Base-by-base conservation (phyloP, 2,329 filamentous ascomycete species). In the Aspergillus spinulosporus region DNA sequence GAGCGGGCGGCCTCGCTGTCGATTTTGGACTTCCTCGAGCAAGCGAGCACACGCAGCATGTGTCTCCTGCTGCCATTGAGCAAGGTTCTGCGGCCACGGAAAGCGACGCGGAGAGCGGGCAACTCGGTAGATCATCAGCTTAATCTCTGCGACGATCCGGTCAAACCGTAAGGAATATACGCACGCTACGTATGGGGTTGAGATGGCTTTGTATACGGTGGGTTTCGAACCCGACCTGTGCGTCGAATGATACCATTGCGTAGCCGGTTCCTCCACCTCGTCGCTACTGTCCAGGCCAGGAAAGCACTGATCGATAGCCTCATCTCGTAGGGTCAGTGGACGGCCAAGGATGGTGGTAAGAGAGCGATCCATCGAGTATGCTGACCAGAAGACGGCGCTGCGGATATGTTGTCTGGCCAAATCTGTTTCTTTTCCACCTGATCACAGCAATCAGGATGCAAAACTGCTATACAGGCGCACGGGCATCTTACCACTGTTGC, bases 281-380 rank as follows among this genome's bases (percentile, higher is more conserved):
- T 48, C 52, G 14, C 37, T 49, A 5, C 5, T 11, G 5, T 54
- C 36, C 12, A 54, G 37, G 2, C 52, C 44, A 3, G 52, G 52
- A 29, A 54, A 54, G n/a, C 31, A 26, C n/a, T 47, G 32, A 29
- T 54, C 44, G 8, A 48, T 32, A 32, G 52, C 44, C 31, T 54
- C 52, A 26, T 54, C 52, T 9, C 52, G 42, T 36, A 54, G 32
- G 4, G 52, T 54, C 8, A 54, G 36, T 8, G 52, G 52, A 4
- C 52, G 52, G 5, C 52, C 52, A 2, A 54, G 52, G 11, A 54
- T 54, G 11, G 52, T 54, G 6, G 52, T 54, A 7, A 54, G 52
- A 1, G 52, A 48, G 4, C 52, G 44, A 42, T 54, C 52, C 43
- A 54, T 34, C 21, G 52, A 54, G 12, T 54, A 54, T 6, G 52